Evolutionary conservation across 306 rosid species (phyloP), one percentile per base, ranked within the genome.

Genomic region (Vigna unguiculata): DNA sequence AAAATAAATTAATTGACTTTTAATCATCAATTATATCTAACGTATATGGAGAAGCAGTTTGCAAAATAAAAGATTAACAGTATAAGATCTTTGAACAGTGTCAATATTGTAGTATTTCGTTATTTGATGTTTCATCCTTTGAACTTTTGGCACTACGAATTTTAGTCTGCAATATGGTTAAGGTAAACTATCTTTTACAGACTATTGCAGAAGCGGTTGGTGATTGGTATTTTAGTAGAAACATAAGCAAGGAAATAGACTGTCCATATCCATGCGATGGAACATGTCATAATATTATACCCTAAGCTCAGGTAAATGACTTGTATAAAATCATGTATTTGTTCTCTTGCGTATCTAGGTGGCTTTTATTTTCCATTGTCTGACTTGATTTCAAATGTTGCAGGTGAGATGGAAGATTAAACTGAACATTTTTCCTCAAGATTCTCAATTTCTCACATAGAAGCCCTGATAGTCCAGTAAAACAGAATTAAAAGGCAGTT

Each of bases 131-230:
- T 51, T 46, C 12, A n/a, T 58, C 45, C 41, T 52, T 62, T 7
- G 21, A 25, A 36, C 72, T 69, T 62, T 32, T 25, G 45, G 69
- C 48, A 46, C 54, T 49, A 63, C 4, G 41, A 34, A 52, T 14
- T 78, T 51, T 38, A 22, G 65, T 69, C 34, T 45, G 60, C 17
- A 6, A 49, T 55, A 59, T 46, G 66, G 25, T 68, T 81, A 47
- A 80, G 24, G 34, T 52, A 13, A 36, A 59, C 32, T 77, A 36
- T 79, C 61, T 77, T 70, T 82, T 68, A 40, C 86, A 95, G 99
- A 89, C 93, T 30, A 96, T 92, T 80, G 96, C 97, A 81, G 93
- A 83, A 87, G 83, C 99, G 14, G 96, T 96, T 53, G 98, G 99
- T 48, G 97, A 91, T 81, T 96, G 99, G 99, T 92, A 92, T 77